phyloP scores from a whole-genome alignment of 768 basidiomycete genomes.

The Lactarius tabidus region DNA sequence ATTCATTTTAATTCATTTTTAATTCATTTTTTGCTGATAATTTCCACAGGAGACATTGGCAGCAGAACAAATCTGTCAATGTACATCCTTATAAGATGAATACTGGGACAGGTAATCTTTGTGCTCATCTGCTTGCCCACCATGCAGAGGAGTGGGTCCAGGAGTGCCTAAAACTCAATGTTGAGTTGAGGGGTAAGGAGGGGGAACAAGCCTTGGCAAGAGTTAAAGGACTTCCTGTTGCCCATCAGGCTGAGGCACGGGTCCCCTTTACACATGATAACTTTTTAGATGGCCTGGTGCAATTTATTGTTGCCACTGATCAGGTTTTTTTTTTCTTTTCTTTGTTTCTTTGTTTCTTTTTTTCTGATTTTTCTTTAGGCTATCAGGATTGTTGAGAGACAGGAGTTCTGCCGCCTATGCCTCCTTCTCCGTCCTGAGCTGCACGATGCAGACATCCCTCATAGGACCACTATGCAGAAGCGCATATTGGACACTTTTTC shows the following conservation, averaged over 20 bases:
- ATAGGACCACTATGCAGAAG: not conserved
- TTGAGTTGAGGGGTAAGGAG: not conserved
- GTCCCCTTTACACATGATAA: not conserved
- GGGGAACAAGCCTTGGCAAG: not conserved
- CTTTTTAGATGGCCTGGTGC: not conserved
- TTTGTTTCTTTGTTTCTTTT: not conserved
- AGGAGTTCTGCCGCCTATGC: not conserved
- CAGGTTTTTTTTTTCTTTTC: not conserved
- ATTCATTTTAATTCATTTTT: not conserved
- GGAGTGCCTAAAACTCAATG: not conserved
- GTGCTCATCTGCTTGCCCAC: not conserved
- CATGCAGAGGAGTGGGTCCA: not conserved
- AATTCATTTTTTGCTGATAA: not conserved
- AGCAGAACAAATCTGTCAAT: not conserved
- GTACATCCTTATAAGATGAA: too few species aligned
- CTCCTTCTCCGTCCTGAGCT: not conserved
- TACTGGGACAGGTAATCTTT: not conserved
- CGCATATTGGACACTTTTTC: not conserved
- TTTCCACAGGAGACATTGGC: not conserved
- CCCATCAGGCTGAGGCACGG: not conserved
- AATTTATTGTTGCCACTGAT: slow-evolving; percentile 2
- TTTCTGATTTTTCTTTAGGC: not conserved
- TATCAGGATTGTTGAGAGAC: not conserved
- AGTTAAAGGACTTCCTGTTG: not conserved
- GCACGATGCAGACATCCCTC: not conserved